Evolutionary conservation across 805 yeast species (phyloP).

Genomic region (Isabelozyma gotoi): DNA sequence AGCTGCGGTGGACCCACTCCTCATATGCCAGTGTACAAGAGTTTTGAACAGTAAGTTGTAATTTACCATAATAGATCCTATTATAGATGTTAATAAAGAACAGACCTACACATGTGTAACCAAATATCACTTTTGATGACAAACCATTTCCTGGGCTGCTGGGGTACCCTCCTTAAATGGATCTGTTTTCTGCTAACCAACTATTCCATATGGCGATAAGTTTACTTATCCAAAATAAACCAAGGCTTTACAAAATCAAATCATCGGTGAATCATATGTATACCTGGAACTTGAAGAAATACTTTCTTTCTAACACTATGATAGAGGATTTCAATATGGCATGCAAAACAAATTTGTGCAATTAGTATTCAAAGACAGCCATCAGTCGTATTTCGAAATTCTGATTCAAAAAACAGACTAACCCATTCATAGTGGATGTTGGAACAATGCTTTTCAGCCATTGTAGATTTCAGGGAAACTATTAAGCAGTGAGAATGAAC

Average conservation of each 20-base stretch:
- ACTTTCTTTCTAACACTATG: constrained; percentile 3
- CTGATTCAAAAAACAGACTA: background rate
- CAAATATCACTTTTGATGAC: constrained; percentile 26
- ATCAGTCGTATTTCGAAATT: constrained; percentile 9
- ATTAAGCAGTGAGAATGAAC: constrained; percentile 23
- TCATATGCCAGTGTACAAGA: too few species aligned
- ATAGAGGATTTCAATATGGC: constrained; percentile 33
- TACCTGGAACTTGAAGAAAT: background rate
- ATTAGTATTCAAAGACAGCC: constrained; percentile 27
- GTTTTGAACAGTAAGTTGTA: too few species aligned
- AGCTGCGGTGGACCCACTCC: too few species aligned
- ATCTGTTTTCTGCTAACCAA: constrained; percentile 38
- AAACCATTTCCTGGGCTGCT: constrained; percentile 42
- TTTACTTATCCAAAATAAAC: constrained; percentile 38
- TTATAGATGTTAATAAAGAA: too few species aligned
- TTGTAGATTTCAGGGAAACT: constrained; percentile 25
- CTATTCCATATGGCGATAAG: constrained; percentile 39
- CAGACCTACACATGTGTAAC: constrained; percentile 34
- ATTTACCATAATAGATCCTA: too few species aligned
- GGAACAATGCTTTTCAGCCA: constrained; percentile 25
- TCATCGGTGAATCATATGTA: constrained; percentile 6
- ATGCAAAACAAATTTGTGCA: constrained; percentile 39
- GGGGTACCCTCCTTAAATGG: constrained; percentile 33
- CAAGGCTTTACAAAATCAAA: constrained; percentile 29
- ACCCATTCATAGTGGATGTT: constrained; percentile 16